Percentiles rank a stretch among this genome's conserved stretches.
Evolutionary conservation across 2,329 filamentous ascomycete species (phyloP).

Genomic region (Cryphonectria radicalis): DNA sequence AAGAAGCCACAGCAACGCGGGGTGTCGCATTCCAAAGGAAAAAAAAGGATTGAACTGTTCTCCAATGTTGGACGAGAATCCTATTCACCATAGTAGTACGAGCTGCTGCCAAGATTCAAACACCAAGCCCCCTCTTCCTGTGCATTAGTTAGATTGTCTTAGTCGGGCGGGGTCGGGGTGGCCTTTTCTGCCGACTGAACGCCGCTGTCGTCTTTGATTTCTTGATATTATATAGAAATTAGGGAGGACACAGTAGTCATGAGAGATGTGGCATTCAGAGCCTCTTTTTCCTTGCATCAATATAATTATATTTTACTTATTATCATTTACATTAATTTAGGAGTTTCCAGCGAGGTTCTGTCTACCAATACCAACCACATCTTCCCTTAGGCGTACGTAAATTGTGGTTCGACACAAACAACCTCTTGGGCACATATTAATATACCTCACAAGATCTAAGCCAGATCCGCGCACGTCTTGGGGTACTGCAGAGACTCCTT

Average conservation of each 20-base stretch:
- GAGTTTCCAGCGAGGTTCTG: not conserved
- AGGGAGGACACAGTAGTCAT: not conserved
- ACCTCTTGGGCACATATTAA: not conserved
- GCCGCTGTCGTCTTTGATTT: not conserved
- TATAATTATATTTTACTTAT: not conserved
- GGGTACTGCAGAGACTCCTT: conserved; percentile 41
- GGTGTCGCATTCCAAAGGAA: not conserved
- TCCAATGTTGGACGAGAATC: not conserved
- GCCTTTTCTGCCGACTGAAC: not conserved
- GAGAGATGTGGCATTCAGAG: not conserved
- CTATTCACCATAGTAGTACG: not conserved
- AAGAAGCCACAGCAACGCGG: not conserved
- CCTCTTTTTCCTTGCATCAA: not conserved
- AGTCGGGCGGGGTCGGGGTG: not conserved
- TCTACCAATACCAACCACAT: not conserved
- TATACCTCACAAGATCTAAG: not conserved
- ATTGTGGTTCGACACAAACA: not conserved
- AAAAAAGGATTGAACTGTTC: not conserved
- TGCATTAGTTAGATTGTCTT: not conserved
- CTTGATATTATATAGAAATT: too few species aligned
- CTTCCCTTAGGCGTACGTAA: too few species aligned
- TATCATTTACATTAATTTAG: not conserved
- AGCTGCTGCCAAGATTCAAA: too few species aligned
- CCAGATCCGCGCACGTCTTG: conserved; percentile 46
- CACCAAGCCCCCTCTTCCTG: not conserved